Base-by-base conservation (phyloP, 2,329 filamentous ascomycete genomes). In the Pseudocercospora cruenta region DNA sequence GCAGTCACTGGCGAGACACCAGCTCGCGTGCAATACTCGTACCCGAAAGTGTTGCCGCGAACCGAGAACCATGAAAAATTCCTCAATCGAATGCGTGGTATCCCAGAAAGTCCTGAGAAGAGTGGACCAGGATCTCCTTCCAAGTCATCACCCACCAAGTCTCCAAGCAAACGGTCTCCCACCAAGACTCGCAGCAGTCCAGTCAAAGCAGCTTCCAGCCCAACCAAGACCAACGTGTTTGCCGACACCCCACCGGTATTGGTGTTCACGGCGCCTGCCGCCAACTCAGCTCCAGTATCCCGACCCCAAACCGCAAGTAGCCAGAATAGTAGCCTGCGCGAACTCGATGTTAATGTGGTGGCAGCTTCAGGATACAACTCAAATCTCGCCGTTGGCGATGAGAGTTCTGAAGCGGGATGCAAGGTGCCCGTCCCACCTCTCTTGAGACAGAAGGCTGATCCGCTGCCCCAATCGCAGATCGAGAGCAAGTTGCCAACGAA, bases 1-100 rank as follows among this genome's bases (percentile, higher is more conserved):
- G 83, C 87, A 43, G 87, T 91, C 0, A 98, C 95, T 0, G 94
- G 95, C 60, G 85, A 90, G 55, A 98, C 95, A 0, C 95, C 95
- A 0, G 88, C 91, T 75, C 95, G 94, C 80, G 82, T 85, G 31
- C 84, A 88, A 60, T 99, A 98, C 79, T 84, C 87, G n/a, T 97
- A 92, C 74, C 91, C 93, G 0, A 91, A 87, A 1, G 83, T 85
- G 1, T 84, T 99, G 1, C 95, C 95, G 3, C 88, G 89, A 26
- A 98, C 95, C 0, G 86, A 88, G 73, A 74, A 80, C 0, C 87
- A 89, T 73, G 85, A 89, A 12, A 80, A 78, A 12, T 80, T 90
- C 28, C 80, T 89, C 12, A 82, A 86, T 21, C 80, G 81, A 57
- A 72, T 86, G 70, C 81, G 81, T 70, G 84, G 81, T 74, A 72